Evolutionary conservation across 208 protist species (phyloP), one percentile per base, ranked within the genome.

Genomic region (Novymonas esmeraldas): DNA sequence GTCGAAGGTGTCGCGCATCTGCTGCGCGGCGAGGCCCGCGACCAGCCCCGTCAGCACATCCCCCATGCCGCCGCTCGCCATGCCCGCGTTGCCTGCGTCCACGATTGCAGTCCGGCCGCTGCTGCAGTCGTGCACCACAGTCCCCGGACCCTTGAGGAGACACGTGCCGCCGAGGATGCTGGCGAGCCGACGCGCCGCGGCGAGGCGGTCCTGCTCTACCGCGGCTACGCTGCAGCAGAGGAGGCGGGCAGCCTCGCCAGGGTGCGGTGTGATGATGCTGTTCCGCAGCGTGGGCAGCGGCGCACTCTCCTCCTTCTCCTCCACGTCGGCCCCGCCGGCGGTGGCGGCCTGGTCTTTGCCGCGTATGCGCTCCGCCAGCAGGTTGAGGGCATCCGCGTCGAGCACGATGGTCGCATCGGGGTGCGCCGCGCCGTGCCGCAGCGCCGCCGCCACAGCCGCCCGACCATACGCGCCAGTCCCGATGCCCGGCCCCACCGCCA

Each of bases 51-150:
- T 93, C 14, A 95, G 77, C 9, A 92, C 84, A 72, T 95, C 90
- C 0, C 90, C 90, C 81, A 91, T 90, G 36, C 90, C 90, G 38
- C 90, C 90, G 16, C 74, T 84, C 14, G 81, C 87, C 90, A 95
- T 95, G n/a, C 87, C 90, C 3, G 81, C 78, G 63, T 93, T 95
- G 33, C 90, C 90, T 4, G 83, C 90, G 57, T 95, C 85, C 7
- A 90, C 63, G 7, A 92, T 77, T n/a, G 85, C 78, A 9, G 39
- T 31, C 16, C 38, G 45, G 13, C 34, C n/a, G 45, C 46, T 22
- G 36, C 46, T 7, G 38, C 79, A 58, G 22, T 31, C 6, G 63
- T 70, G 73, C 16, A 95, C 77, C 7, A 95, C 59, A 10, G 83
- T 89, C 29, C 90, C 84, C 5, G 90, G 81, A 0, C 90, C 90